Base-by-base conservation (phyloP, 2,329 filamentous ascomycete genomes). In the Microascus cirrosus region DNA sequence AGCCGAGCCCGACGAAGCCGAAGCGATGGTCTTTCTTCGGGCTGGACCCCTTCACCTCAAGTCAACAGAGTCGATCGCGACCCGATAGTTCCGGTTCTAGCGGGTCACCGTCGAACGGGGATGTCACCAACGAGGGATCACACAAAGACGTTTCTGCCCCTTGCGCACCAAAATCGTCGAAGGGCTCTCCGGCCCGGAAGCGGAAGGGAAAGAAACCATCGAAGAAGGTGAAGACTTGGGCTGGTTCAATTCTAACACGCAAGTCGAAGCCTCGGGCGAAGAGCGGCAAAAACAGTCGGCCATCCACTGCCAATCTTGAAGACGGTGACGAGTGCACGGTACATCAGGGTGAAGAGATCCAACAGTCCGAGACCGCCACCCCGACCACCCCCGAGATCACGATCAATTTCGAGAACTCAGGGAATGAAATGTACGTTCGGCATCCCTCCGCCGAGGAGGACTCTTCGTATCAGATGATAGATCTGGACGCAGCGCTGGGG, bases 401-500 rank as follows among this genome's bases (percentile, higher is more conserved):
- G 10, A 34, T 57, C 13, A 52, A 28, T 7, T 42, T 48, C 10
- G 50, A 52, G n/a, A 28, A 53, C 20, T 39, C 35, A 32, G 42
- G n/a, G 25, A 53, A 73, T 75, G 66, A 57, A 68, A 67, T 35
- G 45, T 13, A 7, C 8, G 24, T n/a, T 52, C 32, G 28, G 13
- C 12, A 13, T 48, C 18, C 22, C 34, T 2, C 71, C 66, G 70
- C 25, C 3, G 77, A 83, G 10, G 82, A 85, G 53, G 89, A 95
- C 60, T 70, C 81, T 2, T 80, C 86, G 56, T 89, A 85, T 66
- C 86, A 89, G 8, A 87, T 96, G 70, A 95, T 99, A 62, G 94
- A 99, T 69, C 76, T 99, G 50, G 94, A 99, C 72, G 93, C 92
- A 20, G 94, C 93, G 28, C 79, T 97, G 1, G 92, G 91, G 1